Evolutionary conservation across 495 filamentous ascomycete species (phyloP).

Genomic region (Hypoxylon lienhwacheense): DNA sequence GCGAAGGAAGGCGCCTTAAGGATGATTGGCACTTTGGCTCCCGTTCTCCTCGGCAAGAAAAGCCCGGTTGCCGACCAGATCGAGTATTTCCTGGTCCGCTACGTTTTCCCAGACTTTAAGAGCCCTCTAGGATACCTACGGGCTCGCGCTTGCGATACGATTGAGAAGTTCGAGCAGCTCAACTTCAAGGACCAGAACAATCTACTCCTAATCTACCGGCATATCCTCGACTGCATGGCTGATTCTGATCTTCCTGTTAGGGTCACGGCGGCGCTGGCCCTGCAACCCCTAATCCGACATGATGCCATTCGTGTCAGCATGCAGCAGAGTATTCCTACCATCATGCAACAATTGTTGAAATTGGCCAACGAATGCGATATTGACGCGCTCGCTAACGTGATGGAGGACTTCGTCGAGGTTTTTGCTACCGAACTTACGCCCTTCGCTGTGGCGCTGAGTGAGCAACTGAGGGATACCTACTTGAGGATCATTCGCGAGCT

Average conservation of each 20-base stretch:
- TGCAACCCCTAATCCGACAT: conserved; percentile 94
- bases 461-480: conserved; percentile 96
- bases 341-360: conserved; percentile 98
- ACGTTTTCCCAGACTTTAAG: conserved; percentile 97
- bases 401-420: conserved; percentile 99
- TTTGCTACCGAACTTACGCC: conserved; percentile 94
- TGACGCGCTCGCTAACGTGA: conserved; percentile 94
- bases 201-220: conserved; percentile 90
- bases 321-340: conserved; percentile 98
- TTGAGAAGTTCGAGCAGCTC: conserved; percentile 96
- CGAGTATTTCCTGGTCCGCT: conserved; percentile 98
- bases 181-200: conserved; percentile 96
- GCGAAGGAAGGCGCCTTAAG: conserved; percentile 95
- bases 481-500: conserved; percentile 90
- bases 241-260: conserved; percentile 88
- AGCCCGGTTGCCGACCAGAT: conserved; percentile 96
- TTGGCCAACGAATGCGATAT: conserved; percentile 95
- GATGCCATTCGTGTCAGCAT: conserved; percentile 90
- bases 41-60: conserved; percentile 95
- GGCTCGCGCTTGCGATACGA: conserved; percentile 91
- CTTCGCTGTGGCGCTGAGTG: conserved; percentile 95
- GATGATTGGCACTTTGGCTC: conserved; percentile 95
- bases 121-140: conserved; percentile 91
- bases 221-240: conserved; percentile 96
- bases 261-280: conserved; percentile 89